Conservation (phyloP, 2,329 filamentous ascomycete species). For the Phyllosticta citriasiana region DNA sequence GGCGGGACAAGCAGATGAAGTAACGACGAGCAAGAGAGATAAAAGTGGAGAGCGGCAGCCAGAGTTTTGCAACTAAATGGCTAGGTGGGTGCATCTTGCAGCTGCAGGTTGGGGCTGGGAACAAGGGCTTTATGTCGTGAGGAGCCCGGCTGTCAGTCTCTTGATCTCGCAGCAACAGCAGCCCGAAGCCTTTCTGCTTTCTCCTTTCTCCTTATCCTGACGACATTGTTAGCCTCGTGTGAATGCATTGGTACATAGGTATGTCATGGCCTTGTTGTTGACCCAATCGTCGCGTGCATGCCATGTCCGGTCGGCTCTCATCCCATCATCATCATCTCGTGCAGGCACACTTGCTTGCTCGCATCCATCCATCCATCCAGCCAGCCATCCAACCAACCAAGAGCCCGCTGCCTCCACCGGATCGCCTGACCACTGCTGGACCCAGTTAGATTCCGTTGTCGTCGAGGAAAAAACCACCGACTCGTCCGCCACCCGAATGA, state of each 20-base stretch:
- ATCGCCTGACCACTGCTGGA: neutral
- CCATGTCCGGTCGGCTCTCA: neutral
- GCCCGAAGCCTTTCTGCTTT: neutral
- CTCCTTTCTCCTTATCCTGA: neutral
- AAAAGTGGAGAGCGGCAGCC: neutral
- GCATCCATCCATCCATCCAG: neutral
- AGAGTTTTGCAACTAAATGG: neutral
- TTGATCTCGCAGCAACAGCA: neutral
- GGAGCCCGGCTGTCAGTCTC: neutral
- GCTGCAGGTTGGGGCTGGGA: neutral
- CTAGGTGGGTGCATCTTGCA: neutral
- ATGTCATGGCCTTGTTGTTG: neutral
- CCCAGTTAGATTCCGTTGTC: neutral
- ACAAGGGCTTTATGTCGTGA: neutral
- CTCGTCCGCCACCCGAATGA: neutral
- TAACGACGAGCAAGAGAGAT: neutral
- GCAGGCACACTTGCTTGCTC: neutral
- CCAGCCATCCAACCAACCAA: too few relatives aligned
- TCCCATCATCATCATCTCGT: neutral
- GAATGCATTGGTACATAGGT: neutral
- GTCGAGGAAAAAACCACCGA: neutral
- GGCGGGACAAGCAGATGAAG: neutral
- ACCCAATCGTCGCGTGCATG: neutral
- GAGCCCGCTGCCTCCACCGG: neutral
- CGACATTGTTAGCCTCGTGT: neutral